Evolutionary conservation across 2,329 filamentous ascomycete species (phyloP), one percentile per base, ranked within the genome.

Genomic region (Pseudogymnoascus sp.): DNA sequence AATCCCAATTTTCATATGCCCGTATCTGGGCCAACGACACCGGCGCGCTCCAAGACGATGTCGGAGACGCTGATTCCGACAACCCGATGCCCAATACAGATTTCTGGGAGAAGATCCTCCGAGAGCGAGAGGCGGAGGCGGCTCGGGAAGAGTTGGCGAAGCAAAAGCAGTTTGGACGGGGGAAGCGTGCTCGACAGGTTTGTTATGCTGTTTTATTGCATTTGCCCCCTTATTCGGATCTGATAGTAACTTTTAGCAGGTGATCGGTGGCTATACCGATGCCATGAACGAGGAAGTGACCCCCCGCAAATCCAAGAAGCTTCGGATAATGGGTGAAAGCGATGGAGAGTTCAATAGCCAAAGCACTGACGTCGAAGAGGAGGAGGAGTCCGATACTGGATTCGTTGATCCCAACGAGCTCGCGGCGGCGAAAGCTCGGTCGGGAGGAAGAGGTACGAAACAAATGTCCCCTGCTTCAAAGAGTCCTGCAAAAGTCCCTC

Each of bases 11-110:
- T 72, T 90, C 89, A 4, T 90, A 94, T 73, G 93, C 93, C 39
- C 84, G 90, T 47, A 88, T 99, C 1, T 99, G 94, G 94, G 88
- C 88, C 3, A 95, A 96, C 68, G 88, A 95, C 36, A 84, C 85
- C 66, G 84, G 82, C 6, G 78, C 79, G 0, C 78, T 96, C 5
- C 81, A 86, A 58, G 86, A 88, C 15, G 80, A 84, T 24, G 71
- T 89, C 21, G 78, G 83, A 47, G 78, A 80, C 40, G 65, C 70
- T 24, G 77, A 80, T 1, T 78, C 83, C 26, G 80, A 82, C 5
- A 77, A 81, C 4, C 72, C 79, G 6, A 77, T 79, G 0, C 79
- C 86, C 8, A 86, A 86, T 68, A 81, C 83, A 11, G 86, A 84
- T 36, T 84, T 95, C 0, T 99, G 95, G 95, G 92, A 96, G 60